Base-by-base conservation (phyloP, 257 asterid species). In the Solanum dulcamara region DNA sequence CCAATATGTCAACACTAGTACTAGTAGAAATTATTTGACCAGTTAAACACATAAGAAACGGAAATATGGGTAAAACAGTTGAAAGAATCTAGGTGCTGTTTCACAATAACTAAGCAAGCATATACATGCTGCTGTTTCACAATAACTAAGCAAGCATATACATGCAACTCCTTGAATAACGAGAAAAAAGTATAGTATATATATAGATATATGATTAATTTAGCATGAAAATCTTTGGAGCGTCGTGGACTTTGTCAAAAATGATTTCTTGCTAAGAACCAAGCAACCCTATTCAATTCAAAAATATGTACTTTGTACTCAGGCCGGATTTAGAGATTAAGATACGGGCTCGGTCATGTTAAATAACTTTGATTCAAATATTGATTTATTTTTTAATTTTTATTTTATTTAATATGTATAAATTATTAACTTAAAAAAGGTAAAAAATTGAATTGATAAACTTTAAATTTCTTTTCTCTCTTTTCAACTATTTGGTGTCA, bases 181-280 rank as follows among this genome's bases (percentile, higher is more conserved):
- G 51, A 42, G 44, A n/a, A 4, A 40, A 6, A 26, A 6, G n/a
- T 4, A 5, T 26, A 60, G 14, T 50, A 70, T 10, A 81, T 22
- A 20, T 6, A 32, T 55, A 38, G 51, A 51, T 50, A 57, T 37
- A 33, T 50, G 14, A 17, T 1, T 50, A 5, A 83, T 70, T 79
- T 84, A 57, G 88, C 28, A 51, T 77, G 28, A 57, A 57, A 85
- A 86, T 85, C 84, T 83, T 79, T 57, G 40, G 70, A 57, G 72
- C 46, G 50, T 74, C 53, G 66, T 85, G 86, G 70, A 28, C 13
- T 28, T 60, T 35, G 44, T 38, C 17, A 20, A 72, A 53, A 81
- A 75, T 85, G 84, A 89, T 91, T 87, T 86, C 55, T 87, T 88
- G 89, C 92, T 85, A 59, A 82, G 84, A 83, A 81, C 18, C 84